A percentile compares a stretch with the other conserved stretches of the same genome.
phyloP scores from a whole-genome alignment of 257 asterid genomes.

The Paulownia fortunei region DNA sequence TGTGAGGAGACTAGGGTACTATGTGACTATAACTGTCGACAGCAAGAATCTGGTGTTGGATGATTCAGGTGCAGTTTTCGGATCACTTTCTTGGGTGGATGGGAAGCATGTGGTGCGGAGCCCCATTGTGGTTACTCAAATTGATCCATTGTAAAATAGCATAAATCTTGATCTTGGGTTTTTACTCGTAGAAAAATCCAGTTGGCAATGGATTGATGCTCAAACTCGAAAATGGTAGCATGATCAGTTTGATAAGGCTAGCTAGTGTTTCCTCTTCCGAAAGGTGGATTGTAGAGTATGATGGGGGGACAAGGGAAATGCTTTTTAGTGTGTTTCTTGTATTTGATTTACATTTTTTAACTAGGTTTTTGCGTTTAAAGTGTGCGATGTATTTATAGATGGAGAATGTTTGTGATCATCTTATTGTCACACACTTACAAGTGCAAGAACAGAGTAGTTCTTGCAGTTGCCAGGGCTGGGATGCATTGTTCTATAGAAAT shows the following conservation, averaged over 20 bases:
- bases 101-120: slow-evolving; percentile 92
- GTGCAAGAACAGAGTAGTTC: slow-evolving; percentile 31
- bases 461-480: slow-evolving; percentile 13
- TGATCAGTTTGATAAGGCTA: slow-evolving; percentile 16
- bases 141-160: slow-evolving; percentile 67
- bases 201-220: slow-evolving; percentile 12
- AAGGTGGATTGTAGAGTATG: slow-evolving; percentile 29
- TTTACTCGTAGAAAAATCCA: not conserved
- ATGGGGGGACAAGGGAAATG: slow-evolving; percentile 19
- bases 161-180: not conserved
- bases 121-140: slow-evolving; percentile 81
- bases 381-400: slow-evolving; percentile 32
- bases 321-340: slow-evolving; percentile 32
- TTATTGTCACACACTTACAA: not conserved
- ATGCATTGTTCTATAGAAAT: slow-evolving; percentile 5
- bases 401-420: slow-evolving; percentile 28
- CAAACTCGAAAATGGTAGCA: not conserved
- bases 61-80: slow-evolving; percentile 82
- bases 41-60: slow-evolving; percentile 63
- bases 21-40: slow-evolving; percentile 65
- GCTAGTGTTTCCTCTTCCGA: not conserved
- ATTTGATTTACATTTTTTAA: slow-evolving; percentile 19
- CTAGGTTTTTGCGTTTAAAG: slow-evolving; percentile 24
- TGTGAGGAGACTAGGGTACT: slow-evolving; percentile 64
- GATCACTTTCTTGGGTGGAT: slow-evolving; percentile 83